These are phyloP conservation scores for Galerina marginata DNA, from an alignment of 768 basidiomycete species.

Conservation along the genomic window DNA sequence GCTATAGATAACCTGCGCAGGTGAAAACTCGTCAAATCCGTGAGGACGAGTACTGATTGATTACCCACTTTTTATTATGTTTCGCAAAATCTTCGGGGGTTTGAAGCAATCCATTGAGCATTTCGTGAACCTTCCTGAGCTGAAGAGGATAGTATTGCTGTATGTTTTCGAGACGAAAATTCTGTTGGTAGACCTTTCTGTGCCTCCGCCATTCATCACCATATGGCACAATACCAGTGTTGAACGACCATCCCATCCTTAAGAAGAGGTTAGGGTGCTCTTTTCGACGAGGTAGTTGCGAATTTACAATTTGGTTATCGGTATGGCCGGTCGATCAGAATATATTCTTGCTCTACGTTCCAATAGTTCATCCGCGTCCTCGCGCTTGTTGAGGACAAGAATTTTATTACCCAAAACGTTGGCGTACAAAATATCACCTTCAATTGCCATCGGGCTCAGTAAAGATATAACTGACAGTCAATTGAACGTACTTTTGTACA, in stretches of 20 bases:
- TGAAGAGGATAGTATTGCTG: conserved; percentile 35
- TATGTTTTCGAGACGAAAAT: conserved; percentile 33
- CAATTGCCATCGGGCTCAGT: neutral
- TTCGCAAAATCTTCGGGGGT: conserved; percentile 17
- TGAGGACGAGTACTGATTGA: no score
- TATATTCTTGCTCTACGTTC: neutral
- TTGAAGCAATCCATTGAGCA: conserved; percentile 31
- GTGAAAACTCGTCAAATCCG: no score
- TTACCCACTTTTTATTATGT: conserved; percentile 15
- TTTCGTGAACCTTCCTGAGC: conserved; percentile 31
- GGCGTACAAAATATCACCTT: neutral
- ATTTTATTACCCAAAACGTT: neutral
- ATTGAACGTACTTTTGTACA: neutral
- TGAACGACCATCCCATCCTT: conserved; percentile 40
- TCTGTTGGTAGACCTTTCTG: conserved; percentile 41
- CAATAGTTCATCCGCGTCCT: conserved; percentile 3
- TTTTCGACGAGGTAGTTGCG: neutral
- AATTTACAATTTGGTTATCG: neutral
- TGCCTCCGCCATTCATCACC: conserved; percentile 41
- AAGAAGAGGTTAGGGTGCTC: neutral
- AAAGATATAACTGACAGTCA: neutral
- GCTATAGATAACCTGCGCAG: conserved; percentile 15
- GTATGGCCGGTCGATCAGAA: neutral
- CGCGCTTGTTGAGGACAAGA: conserved; percentile 2
- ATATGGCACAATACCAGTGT: conserved; percentile 38